Evolutionary conservation across 176 grass and related monocot species (phyloP), one percentile per base, ranked within the genome.

Genomic region (Bothriochloa decipiens): DNA sequence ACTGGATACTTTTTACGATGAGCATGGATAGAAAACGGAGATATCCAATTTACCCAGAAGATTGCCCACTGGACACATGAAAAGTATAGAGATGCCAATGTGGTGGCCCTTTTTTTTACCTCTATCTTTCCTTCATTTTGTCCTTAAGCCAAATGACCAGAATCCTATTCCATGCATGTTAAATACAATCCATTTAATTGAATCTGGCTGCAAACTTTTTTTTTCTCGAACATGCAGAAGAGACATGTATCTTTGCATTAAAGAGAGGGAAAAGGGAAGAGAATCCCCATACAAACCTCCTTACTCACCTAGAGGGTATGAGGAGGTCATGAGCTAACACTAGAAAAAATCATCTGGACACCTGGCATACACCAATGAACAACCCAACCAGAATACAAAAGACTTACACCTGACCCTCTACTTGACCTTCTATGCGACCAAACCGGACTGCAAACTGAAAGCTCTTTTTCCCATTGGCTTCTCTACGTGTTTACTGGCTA

Each of bases 21-120:
- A 0, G n/a, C 2, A 63, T 61, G 27, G 37, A 80, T 20, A 69
- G 43, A 63, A 62, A 58, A 73, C 39, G 57, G 61, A 71, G 79
- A 45, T 40, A 85, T 68, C 61, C 11, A 88, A 27, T 50, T 46
- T 74, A 74, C 43, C 43, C 17, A 50, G 15, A 50, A 8, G 72
- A 32, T 47, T 50, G 72, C 70, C 69, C 70, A 74, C 45, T 32
- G 55, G 22, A 60, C 20, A 15, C 55, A 60, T 60, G 55, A 32
- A 25, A 45, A 72, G 37, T 45, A 25, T 63, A 11, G 60, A 63
- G 23, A 13, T 5, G 11, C 27, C 60, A 63, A 27, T 58, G 55
- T 10, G 55, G 20, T 22, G 18, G 52, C 6, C 52, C 52, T 22
- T 57, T 57, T 23, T 57, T 23, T 22, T 55, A 6, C 18, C 52